These are phyloP conservation scores for Saksenaea oblongispora DNA, from an alignment of 371 early-diverging fungal species.

Conservation along the genomic window DNA sequence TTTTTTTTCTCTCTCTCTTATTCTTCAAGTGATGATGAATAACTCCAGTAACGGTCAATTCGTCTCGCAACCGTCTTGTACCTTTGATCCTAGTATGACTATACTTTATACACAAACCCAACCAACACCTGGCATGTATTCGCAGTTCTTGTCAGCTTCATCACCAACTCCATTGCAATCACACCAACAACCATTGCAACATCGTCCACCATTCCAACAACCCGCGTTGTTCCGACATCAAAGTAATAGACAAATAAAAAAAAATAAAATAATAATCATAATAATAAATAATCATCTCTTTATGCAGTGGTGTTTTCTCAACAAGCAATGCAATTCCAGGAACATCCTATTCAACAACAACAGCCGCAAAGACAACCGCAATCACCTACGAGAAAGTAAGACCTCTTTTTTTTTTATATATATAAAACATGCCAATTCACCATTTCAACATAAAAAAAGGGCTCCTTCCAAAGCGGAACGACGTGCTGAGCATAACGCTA, in stretches of 20 bases:
- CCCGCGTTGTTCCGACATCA: constrained; percentile 1
- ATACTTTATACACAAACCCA: neutral
- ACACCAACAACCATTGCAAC: constrained; percentile 10
- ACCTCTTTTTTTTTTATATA: neutral
- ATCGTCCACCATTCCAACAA: neutral
- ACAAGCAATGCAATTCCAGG: constrained; percentile 5
- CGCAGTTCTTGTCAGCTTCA: constrained; percentile 4
- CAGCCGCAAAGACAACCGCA: constrained; percentile 4
- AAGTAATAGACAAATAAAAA: constrained; percentile 12
- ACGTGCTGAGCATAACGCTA: constrained; percentile 77
- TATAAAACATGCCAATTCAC: neutral
- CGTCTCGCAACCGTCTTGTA: neutral
- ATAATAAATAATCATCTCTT: neutral
- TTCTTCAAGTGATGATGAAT: neutral
- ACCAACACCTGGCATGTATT: neutral
- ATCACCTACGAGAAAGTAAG: constrained; percentile 22
- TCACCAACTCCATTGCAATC: constrained; percentile 8
- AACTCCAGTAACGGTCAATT: neutral
- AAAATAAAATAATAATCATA: constrained; percentile 13
- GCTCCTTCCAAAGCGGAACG: constrained; percentile 56
- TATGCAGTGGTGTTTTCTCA: constrained; percentile 12
- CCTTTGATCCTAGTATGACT: constrained; percentile 4
- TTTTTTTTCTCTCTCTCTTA: neutral
- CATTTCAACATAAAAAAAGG: constrained; percentile 8
- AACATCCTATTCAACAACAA: constrained; percentile 1